Conservation (phyloP, 2,329 filamentous ascomycete species). For the Seiridium cupressi region DNA sequence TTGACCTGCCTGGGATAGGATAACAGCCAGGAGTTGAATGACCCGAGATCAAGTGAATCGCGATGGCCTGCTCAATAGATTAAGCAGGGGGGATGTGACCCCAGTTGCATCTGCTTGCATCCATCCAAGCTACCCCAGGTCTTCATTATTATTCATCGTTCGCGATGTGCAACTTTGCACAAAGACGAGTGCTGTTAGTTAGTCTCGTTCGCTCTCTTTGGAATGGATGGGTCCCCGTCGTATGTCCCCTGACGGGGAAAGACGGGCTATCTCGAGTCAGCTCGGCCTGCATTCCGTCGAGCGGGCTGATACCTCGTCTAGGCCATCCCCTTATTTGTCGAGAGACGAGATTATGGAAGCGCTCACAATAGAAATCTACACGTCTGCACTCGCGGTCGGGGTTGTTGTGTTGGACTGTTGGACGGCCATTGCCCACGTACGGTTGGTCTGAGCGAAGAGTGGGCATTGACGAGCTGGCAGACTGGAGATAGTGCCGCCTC, state of each 20-base stretch:
- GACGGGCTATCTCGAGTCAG: no score
- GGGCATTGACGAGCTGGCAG: not conserved
- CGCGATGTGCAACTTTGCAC: not conserved
- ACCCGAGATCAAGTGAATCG: not conserved
- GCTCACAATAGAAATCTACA: not conserved
- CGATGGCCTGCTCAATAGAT: not conserved
- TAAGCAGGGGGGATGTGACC: not conserved
- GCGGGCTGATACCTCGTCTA: not conserved
- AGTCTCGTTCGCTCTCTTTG: no score
- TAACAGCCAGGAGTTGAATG: not conserved
- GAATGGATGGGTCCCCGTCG: no score
- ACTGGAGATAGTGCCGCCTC: conserved; percentile 1
- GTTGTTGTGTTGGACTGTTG: not conserved
- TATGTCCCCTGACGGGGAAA: no score
- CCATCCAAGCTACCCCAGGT: not conserved
- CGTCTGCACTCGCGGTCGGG: not conserved
- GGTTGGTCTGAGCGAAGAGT: conserved; percentile 4
- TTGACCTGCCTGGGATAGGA: conserved; percentile 4
- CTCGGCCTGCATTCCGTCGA: no score
- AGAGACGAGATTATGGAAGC: not conserved
- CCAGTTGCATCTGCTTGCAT: not conserved
- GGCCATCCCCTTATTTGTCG: not conserved
- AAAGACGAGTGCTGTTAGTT: not conserved
- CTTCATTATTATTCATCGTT: not conserved
- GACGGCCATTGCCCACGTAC: conserved; percentile 5